These are phyloP conservation scores for Berkeleyomyces rouxiae DNA, from an alignment of 2,329 filamentous ascomycete genomes.

Conservation along the genomic window DNA sequence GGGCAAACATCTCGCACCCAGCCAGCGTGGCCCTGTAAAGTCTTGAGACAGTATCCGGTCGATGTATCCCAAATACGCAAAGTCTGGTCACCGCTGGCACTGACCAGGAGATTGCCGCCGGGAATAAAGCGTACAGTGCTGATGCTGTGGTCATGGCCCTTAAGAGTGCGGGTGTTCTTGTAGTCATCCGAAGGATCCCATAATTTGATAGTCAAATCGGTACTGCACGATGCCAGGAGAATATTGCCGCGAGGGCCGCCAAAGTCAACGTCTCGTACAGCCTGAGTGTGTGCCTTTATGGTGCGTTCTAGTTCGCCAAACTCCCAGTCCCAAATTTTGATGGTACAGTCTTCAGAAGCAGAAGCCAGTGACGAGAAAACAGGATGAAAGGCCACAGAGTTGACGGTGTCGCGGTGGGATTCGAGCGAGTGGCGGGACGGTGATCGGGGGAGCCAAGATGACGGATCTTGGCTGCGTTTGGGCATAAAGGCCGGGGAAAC, in stretches of 20 bases:
- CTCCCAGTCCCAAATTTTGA: constrained; percentile 98
- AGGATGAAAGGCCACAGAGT: constrained; percentile 81
- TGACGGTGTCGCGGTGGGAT: constrained; percentile 67
- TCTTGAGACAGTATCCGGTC: constrained; percentile 83
- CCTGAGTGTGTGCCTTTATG: constrained; percentile 80
- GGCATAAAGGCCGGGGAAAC: constrained; percentile 63
- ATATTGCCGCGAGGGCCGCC: constrained; percentile 69
- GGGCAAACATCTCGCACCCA: constrained; percentile 86
- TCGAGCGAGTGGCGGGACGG: constrained; percentile 70
- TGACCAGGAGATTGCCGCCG: constrained; percentile 72
- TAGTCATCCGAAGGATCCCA: constrained; percentile 90
- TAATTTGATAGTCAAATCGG: constrained; percentile 82
- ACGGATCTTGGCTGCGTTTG: constrained; percentile 66
- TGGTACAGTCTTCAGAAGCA: constrained; percentile 79
- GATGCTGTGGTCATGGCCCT: constrained; percentile 84
- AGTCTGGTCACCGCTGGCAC: constrained; percentile 70
- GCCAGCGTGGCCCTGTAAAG: constrained; percentile 67
- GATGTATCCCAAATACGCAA: constrained; percentile 84
- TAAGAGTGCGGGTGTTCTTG: constrained; percentile 83
- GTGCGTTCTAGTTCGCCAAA: constrained; percentile 78
- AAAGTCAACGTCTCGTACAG: constrained; percentile 78
- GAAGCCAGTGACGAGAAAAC: constrained; percentile 81
- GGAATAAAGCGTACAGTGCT: constrained; percentile 80
- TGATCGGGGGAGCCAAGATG: constrained; percentile 69
- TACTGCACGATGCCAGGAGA: constrained; percentile 56